Conservation (phyloP, 2,329 filamentous ascomycete genomes). For the Colletotrichum karsti region DNA sequence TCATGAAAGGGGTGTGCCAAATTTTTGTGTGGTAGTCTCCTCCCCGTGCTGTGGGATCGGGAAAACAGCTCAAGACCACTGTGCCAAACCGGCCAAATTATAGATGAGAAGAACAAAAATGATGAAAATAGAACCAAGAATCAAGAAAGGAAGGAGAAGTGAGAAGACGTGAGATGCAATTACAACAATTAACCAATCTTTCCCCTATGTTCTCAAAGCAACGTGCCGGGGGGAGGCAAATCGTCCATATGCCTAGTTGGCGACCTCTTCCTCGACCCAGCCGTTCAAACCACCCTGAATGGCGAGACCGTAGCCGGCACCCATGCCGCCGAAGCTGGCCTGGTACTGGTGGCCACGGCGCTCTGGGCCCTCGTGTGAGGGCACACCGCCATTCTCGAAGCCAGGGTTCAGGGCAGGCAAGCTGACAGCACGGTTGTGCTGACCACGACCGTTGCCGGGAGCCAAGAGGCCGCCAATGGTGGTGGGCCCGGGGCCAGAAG, state of each 20-base stretch:
- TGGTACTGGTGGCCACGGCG: constrained; percentile 74
- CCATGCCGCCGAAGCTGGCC: constrained; percentile 68
- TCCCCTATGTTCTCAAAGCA: constrained; percentile 32
- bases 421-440: constrained; percentile 85
- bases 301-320: constrained; percentile 66
- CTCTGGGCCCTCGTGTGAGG: constrained; percentile 56
- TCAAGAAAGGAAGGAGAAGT: constrained; percentile 27
- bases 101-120: constrained; percentile 26
- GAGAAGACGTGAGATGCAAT: constrained; percentile 40
- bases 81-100: constrained; percentile 28
- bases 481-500: constrained; percentile 64
- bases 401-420: constrained; percentile 77
- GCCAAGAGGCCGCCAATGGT: constrained; percentile 82
- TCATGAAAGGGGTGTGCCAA: constrained; percentile 25
- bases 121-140: constrained; percentile 29
- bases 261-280: constrained; percentile 74
- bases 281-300: constrained; percentile 72
- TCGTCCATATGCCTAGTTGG: constrained; percentile 52
- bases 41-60: constrained; percentile 19
- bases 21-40: constrained; percentile 20
- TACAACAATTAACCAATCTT: constrained; percentile 52
- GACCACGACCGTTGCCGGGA: constrained; percentile 69
- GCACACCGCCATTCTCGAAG: constrained; percentile 66
- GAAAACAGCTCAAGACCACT: constrained; percentile 24
- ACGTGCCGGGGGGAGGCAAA: background rate